These are phyloP conservation scores for Pilobolus umbonatus DNA, from an alignment of 192 early-diverging fungal genomes.

Conservation along the genomic window DNA sequence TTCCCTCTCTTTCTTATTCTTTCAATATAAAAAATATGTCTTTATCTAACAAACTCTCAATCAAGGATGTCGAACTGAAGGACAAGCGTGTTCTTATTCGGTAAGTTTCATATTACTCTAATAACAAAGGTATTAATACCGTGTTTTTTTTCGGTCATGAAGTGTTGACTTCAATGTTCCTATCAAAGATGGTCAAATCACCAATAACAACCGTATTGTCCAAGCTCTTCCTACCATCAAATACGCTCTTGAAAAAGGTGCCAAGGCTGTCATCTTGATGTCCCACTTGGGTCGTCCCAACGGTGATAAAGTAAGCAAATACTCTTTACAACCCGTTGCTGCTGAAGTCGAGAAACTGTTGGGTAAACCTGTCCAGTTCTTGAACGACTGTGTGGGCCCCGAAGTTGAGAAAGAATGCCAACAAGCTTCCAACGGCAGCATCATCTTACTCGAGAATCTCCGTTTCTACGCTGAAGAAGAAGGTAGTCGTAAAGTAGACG, in stretches of 20 bases:
- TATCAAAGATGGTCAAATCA: constrained; percentile 84
- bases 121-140: constrained; percentile 1
- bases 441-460: constrained; percentile 96
- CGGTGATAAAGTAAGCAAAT: constrained; percentile 82
- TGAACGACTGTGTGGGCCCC: constrained; percentile 89
- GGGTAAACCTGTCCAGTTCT: constrained; percentile 80
- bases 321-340: constrained; percentile 89
- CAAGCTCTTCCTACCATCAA: constrained; percentile 94
- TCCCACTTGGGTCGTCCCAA: constrained; percentile 97
- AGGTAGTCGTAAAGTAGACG: constrained; percentile 79
- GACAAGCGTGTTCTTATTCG: constrained; percentile 91
- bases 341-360: constrained; percentile 77
- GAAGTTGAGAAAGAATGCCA: constrained; percentile 78
- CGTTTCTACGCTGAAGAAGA: constrained; percentile 99
- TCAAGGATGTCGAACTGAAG: constrained; percentile 78
- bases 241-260: constrained; percentile 82
- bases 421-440: constrained; percentile 60
- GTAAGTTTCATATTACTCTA: constrained; percentile 34
- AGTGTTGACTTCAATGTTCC: constrained; percentile 99
- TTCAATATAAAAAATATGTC: constrained; percentile 43
- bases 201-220: constrained; percentile 95
- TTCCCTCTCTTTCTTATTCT: constrained; percentile 6
- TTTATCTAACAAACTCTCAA: constrained; percentile 78
- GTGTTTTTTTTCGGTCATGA: constrained; percentile 3
- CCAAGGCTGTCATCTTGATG: constrained; percentile 89